A percentile compares a stretch with the other conserved stretches of the same genome.
Evolutionary conservation across 2,329 filamentous ascomycete genomes (phyloP).

Genomic region (Fusarium tuaranense): DNA sequence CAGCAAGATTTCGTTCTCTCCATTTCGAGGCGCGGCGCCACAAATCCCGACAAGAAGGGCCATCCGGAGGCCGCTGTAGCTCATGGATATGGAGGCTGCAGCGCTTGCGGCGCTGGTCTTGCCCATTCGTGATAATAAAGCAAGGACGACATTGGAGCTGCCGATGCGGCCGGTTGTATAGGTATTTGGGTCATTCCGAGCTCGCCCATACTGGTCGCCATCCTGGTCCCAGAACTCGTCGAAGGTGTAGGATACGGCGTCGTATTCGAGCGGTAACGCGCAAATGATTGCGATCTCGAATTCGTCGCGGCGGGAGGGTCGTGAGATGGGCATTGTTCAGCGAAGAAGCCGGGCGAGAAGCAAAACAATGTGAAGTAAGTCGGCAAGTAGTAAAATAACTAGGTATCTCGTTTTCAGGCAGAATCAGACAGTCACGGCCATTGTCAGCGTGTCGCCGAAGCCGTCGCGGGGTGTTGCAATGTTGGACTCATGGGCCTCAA

Average conservation of each 20-base stretch:
- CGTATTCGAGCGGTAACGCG: constrained; percentile 42
- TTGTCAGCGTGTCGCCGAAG: background rate
- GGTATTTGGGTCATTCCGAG: constrained; percentile 40
- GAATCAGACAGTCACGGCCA: background rate
- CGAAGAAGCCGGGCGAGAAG: background rate
- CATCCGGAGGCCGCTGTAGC: constrained; percentile 49
- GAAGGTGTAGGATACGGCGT: constrained; percentile 39
- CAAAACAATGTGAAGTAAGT: background rate
- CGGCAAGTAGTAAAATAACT: too few relatives aligned
- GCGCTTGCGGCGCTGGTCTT: constrained; percentile 42
- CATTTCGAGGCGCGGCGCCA: constrained; percentile 47
- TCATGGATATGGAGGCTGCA: constrained; percentile 44
- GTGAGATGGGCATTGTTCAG: background rate
- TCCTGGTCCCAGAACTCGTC: constrained; percentile 31
- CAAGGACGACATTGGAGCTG: constrained; percentile 44
- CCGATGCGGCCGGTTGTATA: constrained; percentile 48
- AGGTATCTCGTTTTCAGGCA: background rate
- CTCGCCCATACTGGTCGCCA: constrained; percentile 30
- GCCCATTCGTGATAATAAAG: constrained; percentile 43
- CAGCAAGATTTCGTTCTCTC: background rate
- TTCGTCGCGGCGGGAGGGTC: background rate
- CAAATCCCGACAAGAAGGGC: constrained; percentile 55
- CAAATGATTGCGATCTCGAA: constrained; percentile 32
- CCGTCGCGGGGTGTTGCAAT: background rate
- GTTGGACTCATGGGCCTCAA: background rate